Evolutionary conservation across 768 basidiomycete genomes (phyloP), one percentile per base, ranked within the genome.

Genomic region (Exidia glandulosa): DNA sequence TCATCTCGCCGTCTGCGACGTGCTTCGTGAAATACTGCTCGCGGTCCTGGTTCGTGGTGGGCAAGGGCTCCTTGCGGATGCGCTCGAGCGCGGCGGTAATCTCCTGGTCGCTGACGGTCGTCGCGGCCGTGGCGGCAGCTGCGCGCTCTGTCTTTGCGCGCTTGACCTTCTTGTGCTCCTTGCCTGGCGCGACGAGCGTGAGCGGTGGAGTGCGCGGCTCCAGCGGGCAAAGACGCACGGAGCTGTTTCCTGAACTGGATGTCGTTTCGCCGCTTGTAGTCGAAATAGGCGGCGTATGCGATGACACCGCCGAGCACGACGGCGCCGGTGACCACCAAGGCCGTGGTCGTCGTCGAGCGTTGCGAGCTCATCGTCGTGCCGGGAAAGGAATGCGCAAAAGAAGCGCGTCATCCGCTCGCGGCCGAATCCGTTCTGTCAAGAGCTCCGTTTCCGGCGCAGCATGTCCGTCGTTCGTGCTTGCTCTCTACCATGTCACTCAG

Each of bases 1-100:
- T 77, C 64, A 86, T 82, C 76, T 99, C 96, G 63, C 93, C 96
- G 69, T 87, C 79, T 57, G 81, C 81, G 30, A 98, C 88, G 68
- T 94, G 89, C 41, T 81, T 75, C 88, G 94, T 91, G 74, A 98
- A 99, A 73, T 90, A 97, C 50, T 75, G 72, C 74, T 99, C 95
- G 72, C 83, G 86, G 66, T 86, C 86, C 63, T 89, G 85, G 12
- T 87, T 78, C n/a, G 80, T 75, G 14, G 76, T 66, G 14, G 90
- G 91, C 54, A 81, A 71, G 32, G 79, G 76, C 75, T 97, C 95
- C 57, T 71, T 76, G 66, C 83, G 84, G 65, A 92, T 76, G 63
- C 79, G 76, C 64, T 83, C 77, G 60, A 94, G 70, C 2, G 86
- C 88, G 7, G 77, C 79, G 57, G 76, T 76, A 52, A 94, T 73